phyloP scores from a whole-genome alignment of 1,284 basidiomycete genomes.

The Apiotrichum sp. region DNA sequence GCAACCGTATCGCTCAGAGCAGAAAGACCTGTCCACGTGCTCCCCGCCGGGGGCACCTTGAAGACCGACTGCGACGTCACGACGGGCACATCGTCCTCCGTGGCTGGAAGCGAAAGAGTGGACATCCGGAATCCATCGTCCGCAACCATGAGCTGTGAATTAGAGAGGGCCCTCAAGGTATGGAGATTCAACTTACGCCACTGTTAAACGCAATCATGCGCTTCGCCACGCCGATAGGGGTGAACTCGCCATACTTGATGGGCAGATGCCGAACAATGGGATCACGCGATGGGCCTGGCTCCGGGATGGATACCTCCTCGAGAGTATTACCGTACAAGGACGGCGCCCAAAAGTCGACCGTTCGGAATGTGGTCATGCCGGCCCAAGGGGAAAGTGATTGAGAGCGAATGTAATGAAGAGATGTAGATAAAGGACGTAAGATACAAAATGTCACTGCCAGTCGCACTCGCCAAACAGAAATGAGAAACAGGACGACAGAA shows the following conservation, averaged over 20 bases:
- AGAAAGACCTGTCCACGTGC: slow-evolving; percentile 15
- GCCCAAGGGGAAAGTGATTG: no score
- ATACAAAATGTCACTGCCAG: not conserved
- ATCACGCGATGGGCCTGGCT: slow-evolving; percentile 22
- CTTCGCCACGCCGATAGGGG: slow-evolving; percentile 33
- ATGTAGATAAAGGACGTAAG: not conserved
- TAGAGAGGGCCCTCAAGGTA: not conserved
- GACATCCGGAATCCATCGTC: slow-evolving; percentile 38
- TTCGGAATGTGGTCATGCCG: slow-evolving; percentile 18
- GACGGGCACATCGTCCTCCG: slow-evolving; percentile 14
- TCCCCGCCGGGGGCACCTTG: slow-evolving; percentile 8
- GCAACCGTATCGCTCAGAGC: slow-evolving; percentile 21
- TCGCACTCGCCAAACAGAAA: no score
- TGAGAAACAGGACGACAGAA: not conserved
- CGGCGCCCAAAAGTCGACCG: slow-evolving; percentile 40
- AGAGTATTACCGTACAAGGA: slow-evolving; percentile 43
- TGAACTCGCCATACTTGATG: slow-evolving; percentile 34
- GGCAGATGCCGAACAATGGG: slow-evolving; percentile 40
- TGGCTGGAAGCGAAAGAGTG: slow-evolving; percentile 20
- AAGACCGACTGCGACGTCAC: slow-evolving; percentile 8
- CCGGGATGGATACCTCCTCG: slow-evolving; percentile 38
- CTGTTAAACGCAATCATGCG: slow-evolving; percentile 21
- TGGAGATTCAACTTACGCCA: slow-evolving; percentile 5
- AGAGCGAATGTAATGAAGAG: no score
- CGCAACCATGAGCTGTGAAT: slow-evolving; percentile 26